Conservation (phyloP, 2,329 filamentous ascomycete genomes). For the Calonectria pauciramosa region DNA sequence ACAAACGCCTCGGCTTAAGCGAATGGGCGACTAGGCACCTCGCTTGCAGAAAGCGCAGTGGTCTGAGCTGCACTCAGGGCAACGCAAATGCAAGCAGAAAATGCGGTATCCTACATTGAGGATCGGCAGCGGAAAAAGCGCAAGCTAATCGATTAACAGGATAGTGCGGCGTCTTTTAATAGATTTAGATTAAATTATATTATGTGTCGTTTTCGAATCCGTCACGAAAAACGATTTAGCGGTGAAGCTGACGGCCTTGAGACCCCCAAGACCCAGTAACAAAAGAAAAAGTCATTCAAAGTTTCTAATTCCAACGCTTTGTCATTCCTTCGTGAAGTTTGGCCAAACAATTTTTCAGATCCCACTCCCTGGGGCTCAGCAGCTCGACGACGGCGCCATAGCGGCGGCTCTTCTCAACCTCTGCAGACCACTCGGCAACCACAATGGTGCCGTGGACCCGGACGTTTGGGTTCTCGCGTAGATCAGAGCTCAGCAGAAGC, state of each 20-base stretch:
- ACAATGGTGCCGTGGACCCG: not conserved
- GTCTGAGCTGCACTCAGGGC: not conserved
- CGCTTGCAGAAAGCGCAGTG: not conserved
- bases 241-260: not conserved
- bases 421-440: slow-evolving; percentile 1
- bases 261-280: not conserved
- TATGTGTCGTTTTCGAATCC: not conserved
- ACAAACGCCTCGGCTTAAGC: not conserved
- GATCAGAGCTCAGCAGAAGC: not conserved
- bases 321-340: not conserved
- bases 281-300: not conserved
- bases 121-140: not conserved
- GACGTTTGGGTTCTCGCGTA: not conserved
- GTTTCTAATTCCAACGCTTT: not conserved
- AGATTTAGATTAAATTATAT: not conserved
- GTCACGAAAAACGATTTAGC: not conserved
- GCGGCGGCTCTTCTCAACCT: not conserved
- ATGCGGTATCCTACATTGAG: not conserved
- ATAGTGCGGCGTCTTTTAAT: not conserved
- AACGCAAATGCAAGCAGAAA: not conserved
- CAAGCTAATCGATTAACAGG: not conserved
- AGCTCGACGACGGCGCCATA: not conserved
- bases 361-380: not conserved
- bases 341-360: not conserved
- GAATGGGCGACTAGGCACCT: not conserved